Base-by-base conservation (phyloP, 2,329 filamentous ascomycete species). In the Pseudogymnoascus verrucosus region DNA sequence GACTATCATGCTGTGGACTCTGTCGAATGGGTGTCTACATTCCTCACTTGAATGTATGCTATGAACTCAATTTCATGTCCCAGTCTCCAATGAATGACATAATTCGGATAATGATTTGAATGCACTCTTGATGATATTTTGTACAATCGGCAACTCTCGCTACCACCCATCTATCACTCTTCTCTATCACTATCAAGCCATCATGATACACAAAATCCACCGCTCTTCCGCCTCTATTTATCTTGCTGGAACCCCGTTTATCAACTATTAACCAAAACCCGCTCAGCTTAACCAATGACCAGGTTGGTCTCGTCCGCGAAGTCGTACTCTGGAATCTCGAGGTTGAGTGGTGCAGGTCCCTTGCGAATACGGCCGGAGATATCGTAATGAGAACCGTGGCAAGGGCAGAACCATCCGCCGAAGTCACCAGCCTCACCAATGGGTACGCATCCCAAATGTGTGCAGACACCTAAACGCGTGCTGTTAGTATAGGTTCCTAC, bases 331-430 rank as follows among this genome's bases (percentile, higher is more conserved):
- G 93, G 95, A 71, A 98, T 87, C 83, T 98, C 95, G 76, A 99
- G 87, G 85, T 99, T 99, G 75, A 99, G 86, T 70, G 95, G 95
- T 67, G 95, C 95, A 68, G 95, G 95, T 70, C 95, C 95, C 86
- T 91, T 97, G 83, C 95, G 89, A 85, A 96, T 91, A 80, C 95
- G 92, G 78, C 95, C 95, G 69, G 93, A 98, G 78, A 99, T 98
- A 78, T 99, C 95, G 87, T 99, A 99, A 85, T 99, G 95, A 72
- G 93, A 97, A 79, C 95, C 95, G 86, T 99, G 95, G 90, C 95
- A 99, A 70, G 95, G 95, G 84, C 95, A 99, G 89, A 99, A 99
- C 95, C 95, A 99, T 76, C 95, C 95, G 77, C 95, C 95, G 75
- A 83, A 99, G 80, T 99, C 96, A 78, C 95, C 95, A 69, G 95